Evolutionary conservation across 495 filamentous ascomycete species (phyloP).

Genomic region (Bryoglossum gracile): DNA sequence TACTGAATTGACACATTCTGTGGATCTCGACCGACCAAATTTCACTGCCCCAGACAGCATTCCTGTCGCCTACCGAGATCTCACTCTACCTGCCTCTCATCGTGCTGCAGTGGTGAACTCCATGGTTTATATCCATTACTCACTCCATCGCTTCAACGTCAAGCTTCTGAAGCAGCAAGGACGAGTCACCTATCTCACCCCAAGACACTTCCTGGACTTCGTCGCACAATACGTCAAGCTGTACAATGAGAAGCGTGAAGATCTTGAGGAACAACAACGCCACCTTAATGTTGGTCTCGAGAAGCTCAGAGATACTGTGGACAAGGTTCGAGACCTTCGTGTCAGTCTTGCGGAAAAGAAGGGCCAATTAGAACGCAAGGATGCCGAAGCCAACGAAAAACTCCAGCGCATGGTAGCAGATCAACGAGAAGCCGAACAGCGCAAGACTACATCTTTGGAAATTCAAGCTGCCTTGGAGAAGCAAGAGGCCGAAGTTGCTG

Average conservation of each 20-base stretch:
- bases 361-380: conserved; percentile 83
- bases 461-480: conserved; percentile 81
- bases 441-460: conserved; percentile 77
- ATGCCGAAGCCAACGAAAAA: conserved; percentile 94
- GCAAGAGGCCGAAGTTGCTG: conserved; percentile 82
- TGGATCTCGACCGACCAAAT: conserved; percentile 83
- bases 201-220: conserved; percentile 95
- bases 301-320: conserved; percentile 95
- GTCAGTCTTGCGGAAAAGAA: conserved; percentile 90
- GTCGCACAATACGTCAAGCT: conserved; percentile 96
- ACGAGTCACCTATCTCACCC: conserved; percentile 85
- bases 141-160: conserved; percentile 79
- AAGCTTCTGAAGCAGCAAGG: conserved; percentile 88
- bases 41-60: conserved; percentile 86
- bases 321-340: conserved; percentile 90
- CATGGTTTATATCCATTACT: conserved; percentile 98
- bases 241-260: conserved; percentile 97
- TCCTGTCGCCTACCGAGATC: conserved; percentile 80
- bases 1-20: conserved; percentile 87
- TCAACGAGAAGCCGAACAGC: conserved; percentile 90
- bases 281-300: conserved; percentile 97
- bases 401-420: conserved; percentile 94
- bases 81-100: conserved; percentile 78
- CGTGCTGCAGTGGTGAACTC: conserved; percentile 87
- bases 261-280: conserved; percentile 95